phyloP scores from a whole-genome alignment of 352 stramenopile genomes.

The Globisporangium perplexum region DNA sequence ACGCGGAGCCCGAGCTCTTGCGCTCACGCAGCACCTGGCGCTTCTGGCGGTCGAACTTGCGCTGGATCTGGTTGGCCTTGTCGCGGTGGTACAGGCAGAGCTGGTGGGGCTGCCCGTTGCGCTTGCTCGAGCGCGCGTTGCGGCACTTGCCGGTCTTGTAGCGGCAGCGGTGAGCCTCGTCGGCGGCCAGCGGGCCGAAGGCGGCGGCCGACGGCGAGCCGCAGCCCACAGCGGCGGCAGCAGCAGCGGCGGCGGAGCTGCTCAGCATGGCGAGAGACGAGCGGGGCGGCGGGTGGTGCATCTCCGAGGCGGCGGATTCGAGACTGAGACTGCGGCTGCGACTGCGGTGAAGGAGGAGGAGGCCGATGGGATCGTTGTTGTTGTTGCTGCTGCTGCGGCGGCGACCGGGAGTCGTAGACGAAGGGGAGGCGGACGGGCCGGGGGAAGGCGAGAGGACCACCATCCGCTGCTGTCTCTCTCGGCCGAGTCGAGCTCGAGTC shows the following conservation, averaged over 20 bases:
- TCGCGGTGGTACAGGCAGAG: slow-evolving; percentile 85
- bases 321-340: slow-evolving; percentile 7
- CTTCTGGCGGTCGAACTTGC: slow-evolving; percentile 88
- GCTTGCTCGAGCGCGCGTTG: slow-evolving; percentile 77
- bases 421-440: neutral
- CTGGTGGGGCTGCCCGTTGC: slow-evolving; percentile 82
- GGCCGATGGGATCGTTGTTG: neutral
- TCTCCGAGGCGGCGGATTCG: slow-evolving; percentile 9
- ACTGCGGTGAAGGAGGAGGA: neutral
- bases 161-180: slow-evolving; percentile 35
- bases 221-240: neutral
- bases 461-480: neutral
- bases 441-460: neutral
- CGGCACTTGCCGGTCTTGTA: slow-evolving; percentile 89
- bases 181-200: neutral
- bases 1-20: slow-evolving; percentile 13
- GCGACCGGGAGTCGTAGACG: neutral
- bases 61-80: slow-evolving; percentile 89
- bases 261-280: slow-evolving; percentile 2
- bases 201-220: neutral
- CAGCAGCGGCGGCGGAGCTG: slow-evolving; percentile 1
- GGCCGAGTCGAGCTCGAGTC: neutral
- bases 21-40: slow-evolving; percentile 55
- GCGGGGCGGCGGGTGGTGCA: slow-evolving; percentile 9
- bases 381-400: neutral